These are phyloP conservation scores for Pigoraptor vietnamica DNA, from an alignment of 78 protist genomes.

Conservation along the genomic window DNA sequence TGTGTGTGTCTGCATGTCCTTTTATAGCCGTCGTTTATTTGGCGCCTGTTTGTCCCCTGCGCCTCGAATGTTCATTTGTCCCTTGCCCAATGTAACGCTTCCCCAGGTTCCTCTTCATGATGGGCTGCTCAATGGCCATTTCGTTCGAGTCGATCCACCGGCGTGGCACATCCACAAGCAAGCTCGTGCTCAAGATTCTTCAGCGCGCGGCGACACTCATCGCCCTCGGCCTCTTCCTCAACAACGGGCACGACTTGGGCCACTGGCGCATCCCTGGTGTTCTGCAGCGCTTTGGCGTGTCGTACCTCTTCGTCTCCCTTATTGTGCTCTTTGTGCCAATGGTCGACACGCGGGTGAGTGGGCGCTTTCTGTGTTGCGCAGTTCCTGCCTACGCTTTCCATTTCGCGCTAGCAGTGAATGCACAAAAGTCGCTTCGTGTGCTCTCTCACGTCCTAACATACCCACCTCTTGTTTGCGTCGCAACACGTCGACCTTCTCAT, in stretches of 20 bases:
- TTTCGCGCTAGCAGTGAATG: no score
- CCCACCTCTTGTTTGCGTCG: no score
- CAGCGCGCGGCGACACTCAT: constrained; percentile 40
- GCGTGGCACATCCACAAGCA: constrained; percentile 27
- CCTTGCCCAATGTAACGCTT: no score
- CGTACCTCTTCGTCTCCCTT: constrained; percentile 44
- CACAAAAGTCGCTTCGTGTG: no score
- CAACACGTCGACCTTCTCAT: no score
- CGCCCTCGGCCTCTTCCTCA: constrained; percentile 52
- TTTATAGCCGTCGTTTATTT: no score
- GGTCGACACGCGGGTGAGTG: background rate
- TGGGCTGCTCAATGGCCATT: constrained; percentile 70
- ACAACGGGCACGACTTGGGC: constrained; percentile 24
- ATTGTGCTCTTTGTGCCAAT: constrained; percentile 40
- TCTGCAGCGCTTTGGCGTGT: constrained; percentile 58
- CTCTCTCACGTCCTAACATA: no score
- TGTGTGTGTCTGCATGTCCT: no score
- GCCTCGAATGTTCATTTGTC: no score
- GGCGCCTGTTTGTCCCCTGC: no score
- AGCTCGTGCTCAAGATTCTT: constrained; percentile 13
- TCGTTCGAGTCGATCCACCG: constrained; percentile 12
- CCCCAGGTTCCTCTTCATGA: constrained; percentile 48
- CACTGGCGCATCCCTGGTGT: constrained; percentile 68
- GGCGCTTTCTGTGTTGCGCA: background rate
- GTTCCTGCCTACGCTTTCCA: no score